Evolutionary conservation across 1,139 yeast species (phyloP), one percentile per base, ranked within the genome.

Genomic region (Martiniozyma asiatica): DNA sequence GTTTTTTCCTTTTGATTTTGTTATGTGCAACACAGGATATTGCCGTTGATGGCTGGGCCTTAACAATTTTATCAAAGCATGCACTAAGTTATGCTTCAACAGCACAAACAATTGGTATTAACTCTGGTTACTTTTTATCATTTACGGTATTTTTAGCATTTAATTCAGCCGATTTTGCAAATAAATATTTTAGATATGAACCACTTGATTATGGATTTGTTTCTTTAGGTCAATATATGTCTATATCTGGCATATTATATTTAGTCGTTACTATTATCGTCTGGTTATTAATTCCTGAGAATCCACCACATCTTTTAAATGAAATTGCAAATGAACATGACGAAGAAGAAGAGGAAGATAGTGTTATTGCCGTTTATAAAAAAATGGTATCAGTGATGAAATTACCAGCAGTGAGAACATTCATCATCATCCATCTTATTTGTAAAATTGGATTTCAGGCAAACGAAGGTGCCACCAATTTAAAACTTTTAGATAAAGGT

Each of bases 11-110:
- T 14, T 58, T 92, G 36, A 89, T 89, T 25, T 71, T 89, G 36
- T 63, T 89, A 36, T 87, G 96, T 58, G 97, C 98, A 3, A 89
- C 99, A 0, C 98, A 89, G 53, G 99, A 89, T 51, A 89, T 89
- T 34, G 97, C 98, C 1, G 98, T 89, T 11, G 99, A 89, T 56
- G 98, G 98, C 6, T 89, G 98, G 98, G 97, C 97, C 0, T 59
- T 89, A 48, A 89, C 96, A 1, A 72, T 89, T 31, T 61, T 89
- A 32, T 73, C 87, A 12, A 75, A 74, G 15, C 73, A 72, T 25
- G 80, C 93, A 14, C 61, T 89, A 35, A 76, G 93, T n/a, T 89
- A 73, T 56, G 98, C 98, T 0, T 81, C 94, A 4, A 89, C 98
- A 0, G 98, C 98, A 0, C 99, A 89, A 53, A 92, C 98, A 0